These are phyloP conservation scores for Hevea brasiliensis DNA, from an alignment of 345 rosid species.

Conservation along the genomic window DNA sequence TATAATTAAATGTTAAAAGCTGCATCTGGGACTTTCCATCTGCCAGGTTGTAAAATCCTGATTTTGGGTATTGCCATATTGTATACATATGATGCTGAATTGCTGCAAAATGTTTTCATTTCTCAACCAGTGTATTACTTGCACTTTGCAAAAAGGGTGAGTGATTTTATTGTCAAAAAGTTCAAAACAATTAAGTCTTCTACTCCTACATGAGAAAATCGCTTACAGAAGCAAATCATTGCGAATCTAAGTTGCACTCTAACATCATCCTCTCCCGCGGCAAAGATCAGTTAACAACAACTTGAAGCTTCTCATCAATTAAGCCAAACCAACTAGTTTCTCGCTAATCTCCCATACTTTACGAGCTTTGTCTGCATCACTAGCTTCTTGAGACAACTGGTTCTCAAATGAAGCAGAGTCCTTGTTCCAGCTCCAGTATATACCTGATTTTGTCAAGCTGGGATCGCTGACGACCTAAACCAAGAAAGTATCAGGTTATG, in stretches of 20 bases:
- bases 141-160: slow-evolving; percentile 19
- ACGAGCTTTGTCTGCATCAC: slow-evolving; percentile 79
- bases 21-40: no score
- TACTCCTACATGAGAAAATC: slow-evolving; percentile 18
- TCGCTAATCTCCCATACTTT: slow-evolving; percentile 95
- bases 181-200: slow-evolving; percentile 17
- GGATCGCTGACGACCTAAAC: slow-evolving; percentile 79
- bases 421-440: slow-evolving; percentile 99
- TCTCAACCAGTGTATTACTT: not conserved
- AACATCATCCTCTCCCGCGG: slow-evolving; percentile 29
- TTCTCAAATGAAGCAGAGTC: slow-evolving; percentile 90
- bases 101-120: not conserved
- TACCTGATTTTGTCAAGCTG: slow-evolving; percentile 84
- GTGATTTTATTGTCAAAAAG: slow-evolving; percentile 32
- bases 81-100: not conserved
- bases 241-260: not conserved
- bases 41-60: no score
- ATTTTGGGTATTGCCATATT: no score
- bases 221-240: slow-evolving; percentile 25
- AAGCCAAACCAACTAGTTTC: slow-evolving; percentile 92
- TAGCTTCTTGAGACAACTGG: slow-evolving; percentile 90
- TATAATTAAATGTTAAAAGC: no score
- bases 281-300: slow-evolving; percentile 13
- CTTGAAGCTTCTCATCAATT: slow-evolving; percentile 18
- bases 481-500: slow-evolving; percentile 12